These are phyloP conservation scores for Jacaranda mimosifolia DNA, from an alignment of 257 asterid genomes.

Conservation along the genomic window DNA sequence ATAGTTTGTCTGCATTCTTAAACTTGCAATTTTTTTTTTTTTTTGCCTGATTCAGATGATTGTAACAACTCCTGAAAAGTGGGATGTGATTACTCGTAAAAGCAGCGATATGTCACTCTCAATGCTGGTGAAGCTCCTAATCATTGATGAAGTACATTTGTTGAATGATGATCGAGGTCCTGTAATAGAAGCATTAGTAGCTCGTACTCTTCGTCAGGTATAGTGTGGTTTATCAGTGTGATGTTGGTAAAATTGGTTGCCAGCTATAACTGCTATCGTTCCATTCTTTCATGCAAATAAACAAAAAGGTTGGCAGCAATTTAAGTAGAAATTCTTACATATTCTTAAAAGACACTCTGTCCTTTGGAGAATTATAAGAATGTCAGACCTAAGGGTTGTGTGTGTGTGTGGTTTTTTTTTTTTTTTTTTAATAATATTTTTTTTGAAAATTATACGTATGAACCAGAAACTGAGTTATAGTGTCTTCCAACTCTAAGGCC, in stretches of 20 bases:
- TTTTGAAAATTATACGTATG: no score
- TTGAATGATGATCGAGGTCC: slow-evolving; percentile 98
- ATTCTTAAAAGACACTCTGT: background rate
- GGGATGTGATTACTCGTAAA: slow-evolving; percentile 99
- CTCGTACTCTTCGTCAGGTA: slow-evolving; percentile 99
- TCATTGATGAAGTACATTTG: slow-evolving; percentile 97
- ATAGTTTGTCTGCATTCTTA: slow-evolving; percentile 22
- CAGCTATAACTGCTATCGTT: slow-evolving; percentile 13
- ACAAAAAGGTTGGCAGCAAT: background rate
- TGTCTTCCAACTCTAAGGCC: background rate
- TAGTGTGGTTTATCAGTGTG: slow-evolving; percentile 30
- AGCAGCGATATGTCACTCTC: slow-evolving; percentile 99
- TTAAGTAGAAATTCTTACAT: background rate
- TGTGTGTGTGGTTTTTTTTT: no score
- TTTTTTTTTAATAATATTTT: no score
- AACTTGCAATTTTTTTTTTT: background rate
- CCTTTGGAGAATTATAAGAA: background rate
- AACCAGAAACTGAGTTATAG: no score
- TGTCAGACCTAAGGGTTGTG: background rate
- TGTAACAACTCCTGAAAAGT: slow-evolving; percentile 98
- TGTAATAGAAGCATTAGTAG: slow-evolving; percentile 98
- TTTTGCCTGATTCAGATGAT: slow-evolving; percentile 76
- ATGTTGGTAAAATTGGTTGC: slow-evolving; percentile 20
- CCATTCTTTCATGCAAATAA: slow-evolving; percentile 14
- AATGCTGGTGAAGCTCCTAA: slow-evolving; percentile 97